Evolutionary conservation across 306 rosid genomes (phyloP).

Genomic region (Quercus aquifolioides): DNA sequence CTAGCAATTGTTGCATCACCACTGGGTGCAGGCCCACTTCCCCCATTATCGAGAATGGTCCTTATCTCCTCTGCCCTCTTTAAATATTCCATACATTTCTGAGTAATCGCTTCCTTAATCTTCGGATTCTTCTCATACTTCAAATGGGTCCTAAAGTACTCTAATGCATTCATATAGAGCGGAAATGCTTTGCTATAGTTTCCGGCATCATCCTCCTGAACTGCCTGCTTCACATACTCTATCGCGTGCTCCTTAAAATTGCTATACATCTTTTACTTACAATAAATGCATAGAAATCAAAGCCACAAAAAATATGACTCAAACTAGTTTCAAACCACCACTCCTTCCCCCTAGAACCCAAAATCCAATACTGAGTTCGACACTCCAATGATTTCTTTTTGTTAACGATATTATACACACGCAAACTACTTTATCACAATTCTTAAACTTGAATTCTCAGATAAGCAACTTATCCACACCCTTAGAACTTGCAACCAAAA

Average conservation of each 20-base stretch:
- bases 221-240: constrained; percentile 94
- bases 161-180: constrained; percentile 86
- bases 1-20: constrained; percentile 88
- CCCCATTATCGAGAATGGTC: constrained; percentile 70
- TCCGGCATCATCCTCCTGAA: constrained; percentile 83
- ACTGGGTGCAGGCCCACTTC: constrained; percentile 78
- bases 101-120: constrained; percentile 84
- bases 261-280: constrained; percentile 64
- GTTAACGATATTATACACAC: background rate
- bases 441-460: background rate
- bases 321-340: background rate
- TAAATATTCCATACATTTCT: constrained; percentile 80
- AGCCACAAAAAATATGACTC: background rate
- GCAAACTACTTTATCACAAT: background rate
- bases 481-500: background rate
- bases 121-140: constrained; percentile 95
- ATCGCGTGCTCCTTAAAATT: constrained; percentile 96
- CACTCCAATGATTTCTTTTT: background rate
- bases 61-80: constrained; percentile 97
- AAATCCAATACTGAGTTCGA: background rate
- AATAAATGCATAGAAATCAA: constrained; percentile 24
- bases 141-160: constrained; percentile 87
- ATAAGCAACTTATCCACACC: background rate
- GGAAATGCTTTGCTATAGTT: constrained; percentile 93
- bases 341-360: background rate